Evolutionary conservation across 805 yeast species (phyloP).

Genomic region (Candida maltosa): DNA sequence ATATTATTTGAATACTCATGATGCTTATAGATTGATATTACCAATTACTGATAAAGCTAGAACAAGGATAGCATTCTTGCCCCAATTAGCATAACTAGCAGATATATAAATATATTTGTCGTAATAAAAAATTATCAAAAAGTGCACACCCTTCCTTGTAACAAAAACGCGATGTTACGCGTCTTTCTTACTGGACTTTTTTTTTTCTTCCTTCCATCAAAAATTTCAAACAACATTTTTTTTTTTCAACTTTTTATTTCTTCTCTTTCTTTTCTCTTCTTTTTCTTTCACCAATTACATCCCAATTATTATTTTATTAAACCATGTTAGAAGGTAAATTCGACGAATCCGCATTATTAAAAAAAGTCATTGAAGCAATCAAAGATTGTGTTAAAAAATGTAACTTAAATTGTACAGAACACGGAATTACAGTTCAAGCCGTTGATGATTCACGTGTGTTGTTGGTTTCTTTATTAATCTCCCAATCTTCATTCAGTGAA

Average conservation of each 20-base stretch:
- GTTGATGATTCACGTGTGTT: slow-evolving; percentile 96
- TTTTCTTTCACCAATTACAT: no score
- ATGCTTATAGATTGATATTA: slow-evolving; percentile 82
- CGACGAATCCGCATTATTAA: slow-evolving; percentile 86
- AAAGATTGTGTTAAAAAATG: slow-evolving; percentile 93
- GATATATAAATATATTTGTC: no score
- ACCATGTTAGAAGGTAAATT: slow-evolving; percentile 95
- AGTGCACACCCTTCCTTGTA: no score
- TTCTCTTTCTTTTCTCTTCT: no score
- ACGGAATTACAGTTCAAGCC: slow-evolving; percentile 94
- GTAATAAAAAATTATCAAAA: no score
- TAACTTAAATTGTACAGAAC: slow-evolving; percentile 94
- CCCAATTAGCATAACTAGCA: slow-evolving; percentile 1
- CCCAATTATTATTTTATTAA: no score
- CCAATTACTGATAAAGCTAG: slow-evolving; percentile 62
- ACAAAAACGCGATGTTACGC: no score
- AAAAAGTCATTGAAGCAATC: slow-evolving; percentile 89
- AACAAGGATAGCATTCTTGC: slow-evolving; percentile 52
- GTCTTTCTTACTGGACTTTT: no score
- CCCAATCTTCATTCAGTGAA: slow-evolving; percentile 82
- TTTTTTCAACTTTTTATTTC: no score
- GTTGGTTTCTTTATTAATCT: slow-evolving; percentile 82
- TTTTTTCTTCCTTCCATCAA: no score
- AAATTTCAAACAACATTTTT: no score
- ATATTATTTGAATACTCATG: slow-evolving; percentile 89